Evolutionary conservation across 148 eudicot species (phyloP).

Genomic region (Diospyros kaki): DNA sequence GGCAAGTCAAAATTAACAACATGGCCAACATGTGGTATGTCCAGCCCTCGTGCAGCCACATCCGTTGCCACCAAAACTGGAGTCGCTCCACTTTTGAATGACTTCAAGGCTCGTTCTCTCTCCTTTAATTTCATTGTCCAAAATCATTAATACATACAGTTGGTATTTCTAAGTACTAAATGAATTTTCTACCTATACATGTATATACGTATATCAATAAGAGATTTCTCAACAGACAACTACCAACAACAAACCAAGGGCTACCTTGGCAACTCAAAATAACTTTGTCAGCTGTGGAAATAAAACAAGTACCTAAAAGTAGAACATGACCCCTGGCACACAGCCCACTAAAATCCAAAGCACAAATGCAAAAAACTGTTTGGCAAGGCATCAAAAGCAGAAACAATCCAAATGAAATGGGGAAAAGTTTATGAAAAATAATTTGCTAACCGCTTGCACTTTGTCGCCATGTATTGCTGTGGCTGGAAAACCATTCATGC

Average conservation of each 20-base stretch:
- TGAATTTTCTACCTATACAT: too few species aligned
- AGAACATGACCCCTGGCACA: background rate
- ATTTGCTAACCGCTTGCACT: constrained; percentile 56
- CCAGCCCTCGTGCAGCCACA: constrained; percentile 73
- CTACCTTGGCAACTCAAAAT: too few species aligned
- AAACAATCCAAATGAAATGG: background rate
- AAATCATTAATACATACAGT: background rate
- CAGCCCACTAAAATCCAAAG: background rate
- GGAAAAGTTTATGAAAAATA: background rate
- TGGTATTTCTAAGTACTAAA: background rate
- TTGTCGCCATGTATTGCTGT: constrained; percentile 83
- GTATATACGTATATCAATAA: too few species aligned
- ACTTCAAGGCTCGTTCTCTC: constrained; percentile 60
- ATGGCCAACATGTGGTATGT: constrained; percentile 68
- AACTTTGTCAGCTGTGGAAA: background rate
- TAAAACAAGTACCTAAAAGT: background rate
- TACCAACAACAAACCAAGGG: too few species aligned
- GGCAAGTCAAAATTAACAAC: constrained; percentile 76
- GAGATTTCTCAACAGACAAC: too few species aligned
- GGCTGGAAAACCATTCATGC: constrained; percentile 63
- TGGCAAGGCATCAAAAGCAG: constrained; percentile 3
- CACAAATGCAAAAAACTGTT: too few species aligned
- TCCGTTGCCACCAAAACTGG: constrained; percentile 81
- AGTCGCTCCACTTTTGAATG: constrained; percentile 61
- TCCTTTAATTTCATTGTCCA: constrained; percentile 32